Percentiles rank a stretch among this genome's conserved stretches.
Conservation (phyloP, 1,139 yeast genomes). For the Hyphopichia buzzinii region DNA sequence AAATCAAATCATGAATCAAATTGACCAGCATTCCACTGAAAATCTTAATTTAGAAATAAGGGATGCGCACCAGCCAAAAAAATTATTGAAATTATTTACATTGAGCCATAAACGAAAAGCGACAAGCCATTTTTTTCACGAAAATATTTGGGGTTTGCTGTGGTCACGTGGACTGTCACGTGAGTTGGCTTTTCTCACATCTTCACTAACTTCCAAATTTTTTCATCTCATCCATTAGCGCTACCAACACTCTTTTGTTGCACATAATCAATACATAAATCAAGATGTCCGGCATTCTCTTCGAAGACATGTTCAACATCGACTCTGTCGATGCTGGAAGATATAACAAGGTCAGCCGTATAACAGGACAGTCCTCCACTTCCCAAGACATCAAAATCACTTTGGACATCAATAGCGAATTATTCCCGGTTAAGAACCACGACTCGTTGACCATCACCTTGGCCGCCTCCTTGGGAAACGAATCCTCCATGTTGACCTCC, state of each 20-base stretch:
- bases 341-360: conserved; percentile 89
- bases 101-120: not conserved
- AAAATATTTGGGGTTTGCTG: not conserved
- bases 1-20: too few species aligned
- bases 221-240: conserved; percentile 5
- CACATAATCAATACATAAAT: not conserved
- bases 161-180: conserved; percentile 1
- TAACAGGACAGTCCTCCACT: conserved; percentile 85
- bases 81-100: not conserved
- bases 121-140: not conserved
- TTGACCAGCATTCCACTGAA: not conserved
- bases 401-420: conserved; percentile 87
- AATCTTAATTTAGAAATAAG: conserved; percentile 4
- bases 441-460: conserved; percentile 87
- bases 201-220: conserved; percentile 6
- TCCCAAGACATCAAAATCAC: conserved; percentile 81
- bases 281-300: conserved; percentile 75
- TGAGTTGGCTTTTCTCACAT: not conserved
- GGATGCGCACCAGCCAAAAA: not conserved
- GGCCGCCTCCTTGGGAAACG: conserved; percentile 73
- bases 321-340: conserved; percentile 85
- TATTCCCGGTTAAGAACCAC: conserved; percentile 78
- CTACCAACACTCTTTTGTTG: too few species aligned
- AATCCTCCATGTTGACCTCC: conserved; percentile 51
- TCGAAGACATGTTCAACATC: conserved; percentile 90